Base-by-base conservation (phyloP, 2,329 filamentous ascomycete genomes). In the Hypoxylon rubiginosum region DNA sequence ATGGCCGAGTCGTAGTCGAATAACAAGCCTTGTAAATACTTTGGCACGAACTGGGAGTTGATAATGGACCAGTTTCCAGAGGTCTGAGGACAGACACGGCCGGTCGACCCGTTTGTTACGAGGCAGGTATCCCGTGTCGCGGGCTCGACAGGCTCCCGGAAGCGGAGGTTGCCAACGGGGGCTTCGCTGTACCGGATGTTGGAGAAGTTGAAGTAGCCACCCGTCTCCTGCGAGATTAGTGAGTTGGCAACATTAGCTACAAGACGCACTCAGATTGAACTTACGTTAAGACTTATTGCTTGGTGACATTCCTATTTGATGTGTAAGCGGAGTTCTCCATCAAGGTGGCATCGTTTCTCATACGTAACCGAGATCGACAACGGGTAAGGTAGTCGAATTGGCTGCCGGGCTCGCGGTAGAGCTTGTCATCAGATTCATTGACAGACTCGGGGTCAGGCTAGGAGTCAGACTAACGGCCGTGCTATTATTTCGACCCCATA, bases 121-220 rank as follows among this genome's bases (percentile, higher is more conserved):
- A 51, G n/a, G 7, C 46, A 58, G 15, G 41, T 28, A n/a, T 58
- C 34, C 34, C 10, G 56, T 21, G 7, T 41, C 32, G 34, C 13
- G 15, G 34, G 46, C 17, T 58, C 46, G 3, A 58, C 32, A 7
- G 55, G 46, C 26, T 32, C 34, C 26, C 24, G 17, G 32, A 58
- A 64, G 15, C 62, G 62, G 8, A 60, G 57, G 17, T 57, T 50
- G 4, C 62, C 56, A 15, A 41, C 21, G 5, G 62, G 56, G 3
- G 56, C 8, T 26, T 57, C 43, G 19, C 50, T 51, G 30, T 60
- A 65, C n/a, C 57, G 62, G 36, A 65, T 61, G 26, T 65, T 65
- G 21, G 62, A 60, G 39, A 61, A 65, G 34, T 61, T 65, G 17
- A 56, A 61, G 46, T 57, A 61, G 17, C 50, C 24, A 11, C 56